Conservation (phyloP, 345 rosid species). For the Camelina laxa region DNA sequence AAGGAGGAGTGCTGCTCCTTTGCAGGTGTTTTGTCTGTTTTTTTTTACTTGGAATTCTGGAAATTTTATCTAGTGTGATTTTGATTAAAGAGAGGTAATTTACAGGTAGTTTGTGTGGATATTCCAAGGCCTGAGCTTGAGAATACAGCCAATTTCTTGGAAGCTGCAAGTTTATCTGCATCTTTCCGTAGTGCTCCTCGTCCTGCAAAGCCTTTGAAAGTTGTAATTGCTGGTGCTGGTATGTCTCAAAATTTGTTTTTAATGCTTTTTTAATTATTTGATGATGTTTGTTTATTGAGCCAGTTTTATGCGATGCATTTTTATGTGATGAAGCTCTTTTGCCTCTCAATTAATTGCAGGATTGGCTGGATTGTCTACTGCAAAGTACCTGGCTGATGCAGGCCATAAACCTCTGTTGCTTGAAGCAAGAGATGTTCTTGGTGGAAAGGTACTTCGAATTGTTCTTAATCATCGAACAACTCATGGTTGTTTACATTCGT, state of each 20-base stretch:
- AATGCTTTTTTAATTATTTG: background rate
- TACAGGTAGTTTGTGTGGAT: slow-evolving; percentile 83
- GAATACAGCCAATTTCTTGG: slow-evolving; percentile 73
- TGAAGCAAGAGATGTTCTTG: slow-evolving; percentile 93
- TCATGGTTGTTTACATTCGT: background rate
- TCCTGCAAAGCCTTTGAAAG: slow-evolving; percentile 74
- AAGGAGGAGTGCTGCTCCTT: slow-evolving; percentile 45
- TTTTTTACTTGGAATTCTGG: background rate
- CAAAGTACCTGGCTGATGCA: slow-evolving; percentile 94
- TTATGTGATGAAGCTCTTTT: slow-evolving; percentile 19
- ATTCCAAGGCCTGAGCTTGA: slow-evolving; percentile 88
- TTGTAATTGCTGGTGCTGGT: slow-evolving; percentile 96
- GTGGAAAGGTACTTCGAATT: slow-evolving; percentile 79
- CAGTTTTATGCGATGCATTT: background rate
- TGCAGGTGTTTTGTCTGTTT: slow-evolving; percentile 53
- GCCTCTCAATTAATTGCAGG: slow-evolving; percentile 52
- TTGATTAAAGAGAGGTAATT: slow-evolving; percentile 4
- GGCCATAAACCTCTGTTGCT: slow-evolving; percentile 84
- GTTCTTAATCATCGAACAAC: background rate
- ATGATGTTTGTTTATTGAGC: background rate
- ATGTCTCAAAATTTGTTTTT: slow-evolving; percentile 16
- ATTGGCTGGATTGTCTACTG: slow-evolving; percentile 94
- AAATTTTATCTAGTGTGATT: background rate
- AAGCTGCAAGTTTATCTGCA: slow-evolving; percentile 83
- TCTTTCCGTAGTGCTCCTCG: slow-evolving; percentile 67